Base-by-base conservation (phyloP, 208 protist species). In the Acanthamoeba lenticulata region DNA sequence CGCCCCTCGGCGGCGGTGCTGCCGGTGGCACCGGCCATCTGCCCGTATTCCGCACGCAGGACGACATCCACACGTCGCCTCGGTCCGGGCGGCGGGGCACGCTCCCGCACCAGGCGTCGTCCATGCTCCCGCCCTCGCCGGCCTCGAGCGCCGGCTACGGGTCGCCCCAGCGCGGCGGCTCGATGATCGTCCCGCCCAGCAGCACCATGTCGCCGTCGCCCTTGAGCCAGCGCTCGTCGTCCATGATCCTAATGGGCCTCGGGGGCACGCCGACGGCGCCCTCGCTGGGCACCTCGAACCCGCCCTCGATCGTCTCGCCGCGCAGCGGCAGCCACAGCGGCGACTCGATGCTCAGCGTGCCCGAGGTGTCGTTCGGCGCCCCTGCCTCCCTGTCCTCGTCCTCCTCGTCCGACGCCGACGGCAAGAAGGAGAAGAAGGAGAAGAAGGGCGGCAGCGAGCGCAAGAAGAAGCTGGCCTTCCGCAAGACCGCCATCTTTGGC, bases 381-480 rank as follows among this genome's bases (percentile, higher is more conserved):
- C 2, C 24, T 0, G 44, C 44, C 5, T 1, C 24, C 9, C 1
- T n/a, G 38, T 2, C 34, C 11, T 44, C 36, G 17, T 13, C 47
- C 9, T 11, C 36, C 7, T 49, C 36, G 36, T 29, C 17, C n/a
- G 83, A 55, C 0, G 6, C 1, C 6, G 55, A 15, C 9, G 40
- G 38, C 4, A 90, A 90, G 36, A 34, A 90, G 29, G 40, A 9
- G 4, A 91, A 91, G 85, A 38, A 91, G 44, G 72, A 44, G 29
- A 88, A 88, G 79, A 19, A 57, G 44, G 49, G 49, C 55, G 85
- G 57, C 19, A 91, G 57, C 36, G 49, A 67, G 34, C 32, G 57
- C 17, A 91, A 91, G 52, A 91, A 72, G 57, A 91, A 91, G 52
- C 74, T 85, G 19, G 38, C 74, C 3, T 85, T 85, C 74, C 74